Conservation (phyloP, 2,329 filamentous ascomycete species). For the Leptographium radiaticola region DNA sequence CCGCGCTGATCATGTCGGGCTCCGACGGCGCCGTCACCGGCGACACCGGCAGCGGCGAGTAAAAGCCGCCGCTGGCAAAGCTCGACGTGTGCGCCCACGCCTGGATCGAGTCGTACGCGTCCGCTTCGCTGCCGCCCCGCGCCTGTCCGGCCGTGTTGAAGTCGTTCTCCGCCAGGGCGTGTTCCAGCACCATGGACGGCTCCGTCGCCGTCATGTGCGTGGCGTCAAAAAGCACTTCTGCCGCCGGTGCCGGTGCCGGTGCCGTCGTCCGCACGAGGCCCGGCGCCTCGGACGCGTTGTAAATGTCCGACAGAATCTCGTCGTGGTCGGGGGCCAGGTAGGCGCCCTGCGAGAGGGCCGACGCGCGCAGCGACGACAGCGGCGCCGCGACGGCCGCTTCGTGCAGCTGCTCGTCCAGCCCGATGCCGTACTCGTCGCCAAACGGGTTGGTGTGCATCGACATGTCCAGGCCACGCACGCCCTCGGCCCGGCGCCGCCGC, state of each 20-base stretch:
- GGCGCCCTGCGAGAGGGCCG: constrained; percentile 15
- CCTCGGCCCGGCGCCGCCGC: constrained; percentile 34
- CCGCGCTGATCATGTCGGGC: constrained; percentile 36
- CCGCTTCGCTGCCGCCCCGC: constrained; percentile 23
- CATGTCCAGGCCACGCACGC: constrained; percentile 30
- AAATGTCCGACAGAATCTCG: constrained; percentile 36
- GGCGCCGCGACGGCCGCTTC: neutral
- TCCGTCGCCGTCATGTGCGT: neutral
- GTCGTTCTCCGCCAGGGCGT: constrained; percentile 26
- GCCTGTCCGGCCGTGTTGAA: constrained; percentile 40
- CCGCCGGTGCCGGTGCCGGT: constrained; percentile 4
- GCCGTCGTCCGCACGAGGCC: neutral
- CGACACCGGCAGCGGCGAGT: constrained; percentile 45
- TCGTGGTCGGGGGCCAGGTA: constrained; percentile 31
- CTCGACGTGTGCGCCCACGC: constrained; percentile 46
- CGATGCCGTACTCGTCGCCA: constrained; percentile 41
- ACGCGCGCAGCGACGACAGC: neutral
- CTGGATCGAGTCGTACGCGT: constrained; percentile 48
- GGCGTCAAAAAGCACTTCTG: constrained; percentile 12
- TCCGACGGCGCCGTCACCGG: constrained; percentile 37
- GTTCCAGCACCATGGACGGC: constrained; percentile 18
- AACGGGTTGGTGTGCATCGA: constrained; percentile 46
- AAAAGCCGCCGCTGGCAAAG: constrained; percentile 36
- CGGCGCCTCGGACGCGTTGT: constrained; percentile 27
- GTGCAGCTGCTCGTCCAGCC: constrained; percentile 20